These are phyloP conservation scores for Lactarius sp. DNA, from an alignment of 768 basidiomycete genomes.

Conservation along the genomic window DNA sequence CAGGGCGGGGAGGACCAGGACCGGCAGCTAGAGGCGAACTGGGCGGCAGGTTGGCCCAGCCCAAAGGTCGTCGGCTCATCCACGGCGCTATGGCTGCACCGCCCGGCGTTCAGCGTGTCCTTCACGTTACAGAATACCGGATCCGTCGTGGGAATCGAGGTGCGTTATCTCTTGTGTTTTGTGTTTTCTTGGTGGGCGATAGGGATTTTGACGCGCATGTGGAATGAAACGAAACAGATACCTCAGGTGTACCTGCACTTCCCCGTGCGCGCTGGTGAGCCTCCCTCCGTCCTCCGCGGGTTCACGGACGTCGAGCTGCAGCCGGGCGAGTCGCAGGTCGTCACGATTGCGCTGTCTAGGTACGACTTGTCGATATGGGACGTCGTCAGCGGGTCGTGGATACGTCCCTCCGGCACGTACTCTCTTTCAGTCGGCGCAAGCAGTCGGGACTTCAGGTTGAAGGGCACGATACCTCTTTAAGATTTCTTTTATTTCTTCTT, in stretches of 20 bases:
- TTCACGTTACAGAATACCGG: slow-evolving; percentile 37
- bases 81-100: no score
- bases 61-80: no score
- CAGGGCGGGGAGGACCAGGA: no score
- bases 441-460: slow-evolving; percentile 22
- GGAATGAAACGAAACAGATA: slow-evolving; percentile 37
- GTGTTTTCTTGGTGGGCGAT: no score
- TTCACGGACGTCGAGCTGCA: slow-evolving; percentile 27
- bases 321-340: slow-evolving; percentile 24
- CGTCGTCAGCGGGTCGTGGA: slow-evolving; percentile 35
- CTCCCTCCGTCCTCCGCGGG: slow-evolving; percentile 53
- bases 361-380: slow-evolving; percentile 34
- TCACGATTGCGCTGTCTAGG: slow-evolving; percentile 26
- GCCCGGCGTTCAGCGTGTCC: no score
- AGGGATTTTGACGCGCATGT: background rate
- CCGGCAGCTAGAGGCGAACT: no score
- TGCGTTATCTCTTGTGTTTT: slow-evolving; percentile 26
- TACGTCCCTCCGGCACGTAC: slow-evolving; percentile 31
- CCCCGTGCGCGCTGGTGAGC: slow-evolving; percentile 58
- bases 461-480: slow-evolving; percentile 1
- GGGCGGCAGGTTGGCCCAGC: no score
- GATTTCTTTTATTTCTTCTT: no score
- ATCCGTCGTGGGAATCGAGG: slow-evolving; percentile 56
- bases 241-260: slow-evolving; percentile 77
- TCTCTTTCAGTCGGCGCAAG: slow-evolving; percentile 32